Evolutionary conservation across 2,329 filamentous ascomycete genomes (phyloP), one percentile per base, ranked within the genome.

Genomic region (Leptographium wingfieldii): DNA sequence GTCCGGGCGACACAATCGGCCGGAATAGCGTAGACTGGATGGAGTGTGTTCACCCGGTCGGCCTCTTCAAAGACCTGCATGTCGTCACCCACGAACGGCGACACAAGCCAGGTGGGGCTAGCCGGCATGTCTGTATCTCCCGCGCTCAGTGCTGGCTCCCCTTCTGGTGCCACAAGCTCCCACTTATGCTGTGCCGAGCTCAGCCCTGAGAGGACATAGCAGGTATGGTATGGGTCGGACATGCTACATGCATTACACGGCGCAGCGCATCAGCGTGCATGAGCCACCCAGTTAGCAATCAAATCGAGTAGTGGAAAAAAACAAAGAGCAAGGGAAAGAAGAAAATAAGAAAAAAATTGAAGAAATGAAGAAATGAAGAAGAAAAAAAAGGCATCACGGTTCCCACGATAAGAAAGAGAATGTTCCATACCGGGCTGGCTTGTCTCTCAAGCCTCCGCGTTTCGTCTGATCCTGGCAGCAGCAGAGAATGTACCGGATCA

Each of bases 141-240:
- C 19, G 14, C 55, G 27, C 25, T 61, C 54, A 57, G 60, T 5
- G 58, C 66, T 67, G 73, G 71, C 73, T 58, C 70, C 68, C 64
- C 74, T 72, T 49, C 71, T 70, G 19, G 70, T 70, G 29, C 53
- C 62, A 62, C 66, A 51, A 82, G 72, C 63, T 74, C 72, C 80
- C 80, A 83, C 67, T 79, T 76, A 71, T 96, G 82, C 73, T 95
- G 90, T 29, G 87, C 86, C 58, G 85, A 87, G 71, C 89, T 94
- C 65, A 97, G 77, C 5, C 92, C 92, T 27, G 87, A 85, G 25
- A 97, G 80, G 35, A 92, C 90, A 74, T 97, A 97, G 74, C 89
- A 94, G 53, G 90, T 90, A 73, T 97, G 92, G 69, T 97, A 96
- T 56, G 87, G 86, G 74, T 97, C 92, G 5, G 91, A 85, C 62